phyloP scores from a whole-genome alignment of 768 basidiomycete genomes.

The Termitomyces sp. region DNA sequence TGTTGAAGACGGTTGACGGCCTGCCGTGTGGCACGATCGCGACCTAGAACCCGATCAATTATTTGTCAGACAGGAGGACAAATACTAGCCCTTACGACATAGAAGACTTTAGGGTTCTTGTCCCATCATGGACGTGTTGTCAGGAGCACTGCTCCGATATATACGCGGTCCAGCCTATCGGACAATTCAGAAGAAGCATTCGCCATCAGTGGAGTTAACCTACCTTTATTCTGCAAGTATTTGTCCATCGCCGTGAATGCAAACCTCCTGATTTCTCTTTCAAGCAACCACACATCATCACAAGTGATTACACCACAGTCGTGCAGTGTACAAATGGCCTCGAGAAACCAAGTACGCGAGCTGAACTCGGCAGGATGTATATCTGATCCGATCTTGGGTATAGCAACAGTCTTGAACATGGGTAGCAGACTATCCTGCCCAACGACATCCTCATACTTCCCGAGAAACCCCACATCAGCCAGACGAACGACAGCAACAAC shows the following conservation, averaged over 20 bases:
- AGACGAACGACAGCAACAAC: constrained; percentile 40
- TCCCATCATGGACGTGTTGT: background rate
- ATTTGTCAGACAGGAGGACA: background rate
- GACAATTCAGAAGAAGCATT: background rate
- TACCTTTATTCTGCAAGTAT: constrained; percentile 40
- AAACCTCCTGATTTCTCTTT: constrained; percentile 39
- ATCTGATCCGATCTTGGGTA: constrained; percentile 24
- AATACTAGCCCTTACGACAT: background rate
- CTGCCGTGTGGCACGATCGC: background rate
- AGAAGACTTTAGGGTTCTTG: background rate
- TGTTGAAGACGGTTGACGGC: background rate
- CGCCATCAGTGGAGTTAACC: background rate
- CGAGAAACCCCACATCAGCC: constrained; percentile 35
- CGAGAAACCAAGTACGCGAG: constrained; percentile 43
- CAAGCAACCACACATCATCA: constrained; percentile 42
- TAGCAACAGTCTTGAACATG: constrained; percentile 38
- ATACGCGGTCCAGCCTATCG: constrained; percentile 28
- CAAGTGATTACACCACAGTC: constrained; percentile 43
- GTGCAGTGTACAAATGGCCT: constrained; percentile 38
- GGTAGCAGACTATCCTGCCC: constrained; percentile 33
- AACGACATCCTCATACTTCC: constrained; percentile 36
- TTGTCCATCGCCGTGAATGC: constrained; percentile 46
- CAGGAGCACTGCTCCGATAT: constrained; percentile 24
- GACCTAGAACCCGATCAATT: background rate
- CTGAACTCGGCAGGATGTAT: constrained; percentile 31